These are phyloP conservation scores for Theobroma cacao DNA, from an alignment of 345 rosid species.

Conservation along the genomic window DNA sequence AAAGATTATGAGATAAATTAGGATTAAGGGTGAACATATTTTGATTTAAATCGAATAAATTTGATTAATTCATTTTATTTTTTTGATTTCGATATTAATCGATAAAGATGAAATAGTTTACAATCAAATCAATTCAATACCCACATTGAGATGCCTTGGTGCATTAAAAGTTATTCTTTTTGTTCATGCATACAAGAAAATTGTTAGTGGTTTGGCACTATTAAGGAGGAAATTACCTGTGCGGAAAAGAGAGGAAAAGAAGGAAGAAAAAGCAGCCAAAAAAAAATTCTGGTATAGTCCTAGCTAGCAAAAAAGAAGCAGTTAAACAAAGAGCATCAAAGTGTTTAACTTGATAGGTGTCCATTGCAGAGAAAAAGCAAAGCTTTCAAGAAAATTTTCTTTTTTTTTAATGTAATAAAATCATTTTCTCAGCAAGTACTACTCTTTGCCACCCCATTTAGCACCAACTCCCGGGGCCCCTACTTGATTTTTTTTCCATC, in stretches of 20 bases:
- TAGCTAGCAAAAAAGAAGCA: not conserved
- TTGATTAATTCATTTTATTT: too few relatives aligned
- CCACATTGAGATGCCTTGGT: not conserved
- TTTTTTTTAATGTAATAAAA: not conserved
- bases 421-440: not conserved
- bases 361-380: not conserved
- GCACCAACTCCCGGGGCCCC: constrained; percentile 5
- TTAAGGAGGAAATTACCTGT: not conserved
- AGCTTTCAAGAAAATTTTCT: not conserved
- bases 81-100: too few relatives aligned
- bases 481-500: not conserved
- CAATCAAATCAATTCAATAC: too few relatives aligned
- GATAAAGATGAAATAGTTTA: too few relatives aligned
- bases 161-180: not conserved
- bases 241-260: too few relatives aligned
- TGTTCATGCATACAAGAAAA: not conserved
- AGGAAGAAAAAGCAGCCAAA: not conserved
- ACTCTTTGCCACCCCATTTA: not conserved
- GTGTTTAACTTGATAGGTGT: not conserved
- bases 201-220: not conserved
- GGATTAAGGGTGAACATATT: too few relatives aligned
- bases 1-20: too few relatives aligned
- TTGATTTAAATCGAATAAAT: too few relatives aligned
- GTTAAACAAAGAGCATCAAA: not conserved
- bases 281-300: not conserved